Conservation (phyloP, 1,284 basidiomycete species). For the Boletellus dicymbophilus region DNA sequence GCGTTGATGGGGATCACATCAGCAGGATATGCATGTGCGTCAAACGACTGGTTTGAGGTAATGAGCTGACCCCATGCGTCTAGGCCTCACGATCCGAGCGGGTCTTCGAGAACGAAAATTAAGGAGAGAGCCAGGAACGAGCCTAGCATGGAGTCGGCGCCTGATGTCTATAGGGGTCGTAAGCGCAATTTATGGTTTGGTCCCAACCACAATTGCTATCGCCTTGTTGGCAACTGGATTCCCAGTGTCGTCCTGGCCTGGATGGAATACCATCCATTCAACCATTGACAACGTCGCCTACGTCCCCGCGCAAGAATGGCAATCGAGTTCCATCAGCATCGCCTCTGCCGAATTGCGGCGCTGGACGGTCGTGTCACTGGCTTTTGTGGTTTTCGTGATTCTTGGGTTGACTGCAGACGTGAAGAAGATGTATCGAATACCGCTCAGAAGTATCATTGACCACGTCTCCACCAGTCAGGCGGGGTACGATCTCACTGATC, state of each 20-base stretch:
- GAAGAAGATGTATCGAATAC: conserved; percentile 16
- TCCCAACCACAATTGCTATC: conserved; percentile 17
- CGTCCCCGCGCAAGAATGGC: conserved; percentile 14
- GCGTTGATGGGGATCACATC: conserved; percentile 32
- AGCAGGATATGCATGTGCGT: conserved; percentile 23
- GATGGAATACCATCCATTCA: conserved; percentile 22
- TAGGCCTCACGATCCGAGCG: conserved; percentile 16
- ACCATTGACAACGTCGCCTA: conserved; percentile 8
- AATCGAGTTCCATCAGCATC: background rate
- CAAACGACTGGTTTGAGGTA: background rate
- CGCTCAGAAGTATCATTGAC: conserved; percentile 5
- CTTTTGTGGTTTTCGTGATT: conserved; percentile 24
- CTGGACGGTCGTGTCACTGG: conserved; percentile 16
- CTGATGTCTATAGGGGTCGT: conserved; percentile 14
- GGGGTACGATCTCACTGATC: conserved; percentile 3
- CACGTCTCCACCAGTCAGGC: background rate
- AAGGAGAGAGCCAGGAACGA: background rate
- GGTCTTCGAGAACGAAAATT: background rate
- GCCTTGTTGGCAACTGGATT: conserved; percentile 7
- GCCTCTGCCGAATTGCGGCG: conserved; percentile 19
- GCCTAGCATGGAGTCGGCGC: conserved; percentile 12
- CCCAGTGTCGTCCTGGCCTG: conserved; percentile 24
- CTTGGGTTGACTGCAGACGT: conserved; percentile 26
- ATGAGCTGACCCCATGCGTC: background rate
- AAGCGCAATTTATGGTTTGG: conserved; percentile 14